Base-by-base conservation (phyloP, 2,329 filamentous ascomycete genomes). In the Pyrenophora teres region DNA sequence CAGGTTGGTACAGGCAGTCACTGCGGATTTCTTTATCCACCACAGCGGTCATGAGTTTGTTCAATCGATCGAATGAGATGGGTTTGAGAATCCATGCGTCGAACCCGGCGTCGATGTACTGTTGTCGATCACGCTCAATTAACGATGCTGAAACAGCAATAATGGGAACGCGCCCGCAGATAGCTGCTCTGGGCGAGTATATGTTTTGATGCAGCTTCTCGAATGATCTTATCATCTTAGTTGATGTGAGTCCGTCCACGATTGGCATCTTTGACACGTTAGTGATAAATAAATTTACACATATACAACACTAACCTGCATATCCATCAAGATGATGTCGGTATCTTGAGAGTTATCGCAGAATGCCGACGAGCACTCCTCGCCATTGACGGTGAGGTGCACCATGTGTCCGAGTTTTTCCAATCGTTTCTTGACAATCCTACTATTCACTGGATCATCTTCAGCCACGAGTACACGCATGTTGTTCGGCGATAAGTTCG, bases 1-100 rank as follows among this genome's bases (percentile, higher is more conserved):
- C 90, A 2, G 84, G 78, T 38, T 79, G 73, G 66, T 95, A 95
- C 0, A 92, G 68, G 61, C 84, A 87, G n/a, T 78, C 72, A 15
- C 81, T 73, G 15, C 90, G 81, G 0, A 81, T 75, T 0, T 81
- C 74, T 0, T 81, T 76, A 39, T 89, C 81, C 2, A 84, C 79
- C 33, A 94, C 89, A 1, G 90, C 90, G 1, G 77, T 72, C 48
- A 96, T 80, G 6, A 96, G 78, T 18, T 81, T 80, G 52, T 84
- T 84, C 0, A 96, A 78, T 7, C 90, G 82, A 60, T 85, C 84
- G 68, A 96, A 95, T 54, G 93, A 86, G 38, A 96, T 89, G 0
- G 91, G 91, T 66, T 96, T 96, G 50, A 95, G 77, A 21, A 96
- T 92, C 91, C 91, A 96, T 19, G 88, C 92, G 60, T 96, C 91